Evolutionary conservation across 306 rosid species (phyloP), one percentile per base, ranked within the genome.

Genomic region (Pachyrhizus erosus): DNA sequence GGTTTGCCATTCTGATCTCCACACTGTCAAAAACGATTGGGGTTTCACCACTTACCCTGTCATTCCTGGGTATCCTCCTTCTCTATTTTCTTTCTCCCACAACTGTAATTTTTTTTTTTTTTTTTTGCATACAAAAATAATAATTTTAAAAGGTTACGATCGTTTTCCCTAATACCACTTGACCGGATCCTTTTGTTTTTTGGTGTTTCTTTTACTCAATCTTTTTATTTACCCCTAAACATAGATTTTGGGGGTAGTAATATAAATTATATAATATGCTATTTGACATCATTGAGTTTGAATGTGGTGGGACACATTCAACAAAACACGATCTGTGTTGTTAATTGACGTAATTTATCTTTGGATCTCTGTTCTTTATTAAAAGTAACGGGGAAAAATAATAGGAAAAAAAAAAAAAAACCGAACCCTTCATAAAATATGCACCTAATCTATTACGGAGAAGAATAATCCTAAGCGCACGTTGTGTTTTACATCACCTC

Each of bases 1-100:
- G 18, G 91, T 95, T 90, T 95, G 98, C 79, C 98, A 95, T 82
- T 93, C 97, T 49, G 98, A 95, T 86, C 88, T 95, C 9, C 98
- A 95, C 75, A 65, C 60, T 55, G 21, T 68, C 18, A 93, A 88
- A 87, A 95, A 95, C 26, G 98, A 95, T 0, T 93, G 97, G 98
- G 97, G 97, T n/a, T 54, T 86, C 86, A 91, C 97, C 2, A 78
- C 72, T 42, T 95, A 87, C 82, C 98, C 98, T 23, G 34, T 95
- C 60, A 97, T 95, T 84, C 98, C 98, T 1, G 98, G 98, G 98
- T 94, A 86, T 23, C 80, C 11, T 9, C 23, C 5, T 5, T 5
- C 6, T 13, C 17, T 12, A 0, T 3, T 54, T 26, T n/a, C 10
- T 13, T 6, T 23, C 65, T 21, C 7, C 1, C n/a, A 1, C 17